These are phyloP conservation scores for Ajuga chamaepitys DNA, from an alignment of 257 asterid genomes.

Conservation along the genomic window DNA sequence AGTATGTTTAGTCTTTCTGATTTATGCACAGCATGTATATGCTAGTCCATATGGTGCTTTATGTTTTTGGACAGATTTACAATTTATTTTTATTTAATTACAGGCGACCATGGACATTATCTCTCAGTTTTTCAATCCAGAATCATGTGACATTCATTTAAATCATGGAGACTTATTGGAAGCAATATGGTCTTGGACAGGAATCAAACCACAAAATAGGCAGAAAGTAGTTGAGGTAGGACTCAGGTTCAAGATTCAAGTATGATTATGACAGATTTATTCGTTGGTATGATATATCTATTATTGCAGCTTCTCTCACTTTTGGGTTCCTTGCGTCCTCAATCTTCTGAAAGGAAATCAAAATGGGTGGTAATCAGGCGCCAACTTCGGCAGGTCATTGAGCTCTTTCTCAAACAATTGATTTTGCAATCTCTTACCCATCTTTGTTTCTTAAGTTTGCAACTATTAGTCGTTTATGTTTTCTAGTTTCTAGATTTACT, in stretches of 20 bases:
- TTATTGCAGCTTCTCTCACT: constrained; percentile 82
- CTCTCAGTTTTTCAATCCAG: constrained; percentile 52
- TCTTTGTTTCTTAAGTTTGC: neutral
- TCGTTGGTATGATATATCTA: constrained; percentile 5
- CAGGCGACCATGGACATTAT: constrained; percentile 79
- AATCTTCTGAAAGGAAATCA: constrained; percentile 86
- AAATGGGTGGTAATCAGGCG: constrained; percentile 94
- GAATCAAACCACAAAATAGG: constrained; percentile 67
- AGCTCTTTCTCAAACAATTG: constrained; percentile 7
- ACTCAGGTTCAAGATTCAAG: constrained; percentile 3
- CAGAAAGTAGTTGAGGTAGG: constrained; percentile 94
- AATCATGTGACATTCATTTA: constrained; percentile 79
- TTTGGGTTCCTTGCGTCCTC: constrained; percentile 89
- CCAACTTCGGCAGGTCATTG: constrained; percentile 87
- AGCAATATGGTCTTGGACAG: constrained; percentile 97
- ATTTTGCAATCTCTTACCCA: neutral
- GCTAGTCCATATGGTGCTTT: neutral
- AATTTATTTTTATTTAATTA: constrained; percentile 14
- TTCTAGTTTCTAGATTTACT: neutral
- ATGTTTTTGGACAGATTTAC: neutral
- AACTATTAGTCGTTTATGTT: neutral
- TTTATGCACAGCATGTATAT: neutral
- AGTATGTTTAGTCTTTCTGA: neutral
- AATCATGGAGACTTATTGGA: constrained; percentile 90
- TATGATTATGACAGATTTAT: neutral